A percentile compares a stretch with the other conserved stretches of the same genome.
Conservation (phyloP, 2,329 filamentous ascomycete species). For the Pseudogymnoascus sp. region DNA sequence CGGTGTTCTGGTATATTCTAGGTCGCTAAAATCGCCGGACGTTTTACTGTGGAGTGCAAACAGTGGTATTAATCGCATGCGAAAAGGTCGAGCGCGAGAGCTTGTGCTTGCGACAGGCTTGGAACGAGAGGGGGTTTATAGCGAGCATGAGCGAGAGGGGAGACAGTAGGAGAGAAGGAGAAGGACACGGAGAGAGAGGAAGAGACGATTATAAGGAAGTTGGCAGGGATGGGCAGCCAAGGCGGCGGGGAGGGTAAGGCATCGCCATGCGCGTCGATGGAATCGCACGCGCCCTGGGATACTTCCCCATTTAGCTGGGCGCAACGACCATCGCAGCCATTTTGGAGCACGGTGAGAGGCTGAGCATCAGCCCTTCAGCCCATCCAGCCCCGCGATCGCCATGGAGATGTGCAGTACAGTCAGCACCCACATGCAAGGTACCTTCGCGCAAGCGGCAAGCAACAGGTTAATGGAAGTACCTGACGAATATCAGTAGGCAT, state of each 20-base stretch:
- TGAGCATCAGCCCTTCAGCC: neutral
- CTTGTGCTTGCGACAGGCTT: neutral
- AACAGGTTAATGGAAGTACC: neutral
- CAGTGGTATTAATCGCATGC: neutral
- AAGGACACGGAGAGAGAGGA: neutral
- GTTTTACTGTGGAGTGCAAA: neutral
- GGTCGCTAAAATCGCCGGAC: neutral
- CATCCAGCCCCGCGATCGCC: neutral
- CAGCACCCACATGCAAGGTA: neutral
- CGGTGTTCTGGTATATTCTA: neutral
- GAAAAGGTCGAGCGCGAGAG: neutral
- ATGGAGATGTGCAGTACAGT: neutral
- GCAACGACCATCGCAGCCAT: neutral
- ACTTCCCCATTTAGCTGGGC: slow-evolving; percentile 1
- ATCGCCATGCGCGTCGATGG: neutral
- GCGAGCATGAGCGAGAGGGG: neutral
- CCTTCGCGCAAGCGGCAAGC: neutral
- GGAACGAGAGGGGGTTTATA: neutral
- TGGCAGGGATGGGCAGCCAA: neutral
- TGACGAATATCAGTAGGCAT: neutral
- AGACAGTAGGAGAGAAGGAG: neutral
- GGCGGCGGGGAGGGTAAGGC: neutral
- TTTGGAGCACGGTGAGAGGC: neutral
- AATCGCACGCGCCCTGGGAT: slow-evolving; percentile 1
- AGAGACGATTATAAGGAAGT: neutral